These are phyloP conservation scores for Draba incana DNA, from an alignment of 345 rosid species.

Conservation along the genomic window DNA sequence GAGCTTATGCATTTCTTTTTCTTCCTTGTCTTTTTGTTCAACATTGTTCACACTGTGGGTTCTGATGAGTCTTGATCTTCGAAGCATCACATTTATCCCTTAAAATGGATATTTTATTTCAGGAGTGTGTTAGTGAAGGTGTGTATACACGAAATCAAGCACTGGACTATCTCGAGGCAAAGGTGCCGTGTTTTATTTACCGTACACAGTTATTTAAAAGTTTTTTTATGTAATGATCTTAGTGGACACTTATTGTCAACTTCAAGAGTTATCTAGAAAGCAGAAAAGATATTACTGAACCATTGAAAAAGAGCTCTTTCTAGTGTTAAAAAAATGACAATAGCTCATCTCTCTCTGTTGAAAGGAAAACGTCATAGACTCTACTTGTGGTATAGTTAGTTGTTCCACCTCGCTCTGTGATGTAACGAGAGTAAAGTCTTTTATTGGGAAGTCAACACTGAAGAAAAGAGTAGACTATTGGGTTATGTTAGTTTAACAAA, in stretches of 20 bases:
- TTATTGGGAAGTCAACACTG: conserved; percentile 9
- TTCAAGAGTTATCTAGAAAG: conserved; percentile 12
- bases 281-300: conserved; percentile 5
- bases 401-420: conserved; percentile 9
- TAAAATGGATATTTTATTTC: conserved; percentile 33
- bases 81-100: conserved; percentile 16
- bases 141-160: conserved; percentile 70
- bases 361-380: conserved; percentile 18
- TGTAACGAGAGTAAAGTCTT: neutral
- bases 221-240: neutral
- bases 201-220: conserved; percentile 1
- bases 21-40: conserved; percentile 18
- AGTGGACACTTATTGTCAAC: conserved; percentile 8
- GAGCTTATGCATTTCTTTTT: neutral
- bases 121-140: conserved; percentile 79
- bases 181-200: conserved; percentile 51
- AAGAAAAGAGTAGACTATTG: conserved; percentile 11
- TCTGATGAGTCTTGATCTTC: conserved; percentile 21
- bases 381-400: conserved; percentile 3
- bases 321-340: conserved; percentile 15
- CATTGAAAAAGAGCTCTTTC: conserved; percentile 9
- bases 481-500: conserved; percentile 23
- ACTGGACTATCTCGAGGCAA: conserved; percentile 70
- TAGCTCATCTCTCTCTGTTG: conserved; percentile 11
- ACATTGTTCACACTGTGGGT: neutral